Evolutionary conservation across 2,329 filamentous ascomycete species (phyloP), one percentile per base, ranked within the genome.

Genomic region (Alternaria sp.): DNA sequence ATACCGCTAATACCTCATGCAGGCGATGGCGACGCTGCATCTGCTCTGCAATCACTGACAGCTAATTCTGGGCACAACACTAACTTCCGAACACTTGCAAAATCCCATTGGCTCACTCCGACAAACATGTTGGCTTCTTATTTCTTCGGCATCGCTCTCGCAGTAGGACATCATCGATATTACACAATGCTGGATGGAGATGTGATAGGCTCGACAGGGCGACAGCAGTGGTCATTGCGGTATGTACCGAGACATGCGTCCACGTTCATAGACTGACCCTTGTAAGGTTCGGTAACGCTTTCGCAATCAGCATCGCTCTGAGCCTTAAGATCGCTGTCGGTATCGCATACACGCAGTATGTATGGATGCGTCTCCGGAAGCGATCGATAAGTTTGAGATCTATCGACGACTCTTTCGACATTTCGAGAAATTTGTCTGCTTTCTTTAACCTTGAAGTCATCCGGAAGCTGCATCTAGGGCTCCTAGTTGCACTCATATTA

Each of bases 51-150:
- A 13, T 1, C 17, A 0, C 43, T 44, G 2, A 0, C 43, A 21
- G 43, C 17, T 13, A 0, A 44, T 13, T 1, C 0, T 44, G n/a
- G 0, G 1, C 43, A 44, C 0, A 1, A 40, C 1, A 3, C 36
- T 40, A 10, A 1, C 36, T 17, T 1, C 0, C 36, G 2, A 40
- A 17, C 36, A 10, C 36, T 0, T 10, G 36, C 36, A 17, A 40
- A 40, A 0, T 0, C 0, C 3, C 36, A 40, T 6, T 40, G 36
- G 36, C 36, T 40, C 36, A 40, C 36, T 11, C 32, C 32, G 1
- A 10, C 32, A 0, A 10, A 0, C 0, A 40, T 40, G 32, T 1
- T 40, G 2, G 0, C 0, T 1, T 40, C 32, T 1, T 40, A 40
- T 5, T 0, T 40, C 0, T 0, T 40, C 2, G 32, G 36, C 9